These are phyloP conservation scores for Chaetomium sp. DNA, from an alignment of 2,329 filamentous ascomycete genomes.

Conservation along the genomic window DNA sequence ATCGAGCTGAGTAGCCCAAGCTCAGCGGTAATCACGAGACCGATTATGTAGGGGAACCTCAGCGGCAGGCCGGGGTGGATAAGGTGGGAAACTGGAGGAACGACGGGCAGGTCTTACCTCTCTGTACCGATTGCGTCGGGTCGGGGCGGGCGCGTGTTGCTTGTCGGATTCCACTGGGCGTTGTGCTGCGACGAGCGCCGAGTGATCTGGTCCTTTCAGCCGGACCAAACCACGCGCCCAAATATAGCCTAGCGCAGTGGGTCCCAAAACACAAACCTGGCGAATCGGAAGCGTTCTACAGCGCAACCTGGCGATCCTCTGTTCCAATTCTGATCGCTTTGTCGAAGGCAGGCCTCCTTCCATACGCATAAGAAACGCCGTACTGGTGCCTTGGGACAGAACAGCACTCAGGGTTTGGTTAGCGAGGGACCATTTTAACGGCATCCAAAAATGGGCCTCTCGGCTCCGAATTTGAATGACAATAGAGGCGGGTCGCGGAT, in stretches of 20 bases:
- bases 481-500: background rate
- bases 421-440: background rate
- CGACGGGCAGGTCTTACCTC: constrained; percentile 40
- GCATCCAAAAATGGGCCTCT: background rate
- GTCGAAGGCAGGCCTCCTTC: background rate
- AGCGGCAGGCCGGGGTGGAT: constrained; percentile 39
- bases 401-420: background rate
- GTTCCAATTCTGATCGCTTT: background rate
- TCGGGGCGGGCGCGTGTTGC: constrained; percentile 33
- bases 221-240: constrained; percentile 28
- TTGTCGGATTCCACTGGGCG: constrained; percentile 35
- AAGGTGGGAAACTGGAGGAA: constrained; percentile 37
- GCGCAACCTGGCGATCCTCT: background rate
- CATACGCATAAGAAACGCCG: background rate
- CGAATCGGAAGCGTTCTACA: constrained; percentile 25
- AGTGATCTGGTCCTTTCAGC: constrained; percentile 34
- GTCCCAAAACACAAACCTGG: constrained; percentile 16
- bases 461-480: background rate
- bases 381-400: background rate
- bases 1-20: constrained; percentile 35
- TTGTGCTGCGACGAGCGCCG: constrained; percentile 31
- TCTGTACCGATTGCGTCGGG: constrained; percentile 35
- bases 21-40: constrained; percentile 37
- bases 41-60: constrained; percentile 34
- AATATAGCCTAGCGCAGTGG: constrained; percentile 30